These are phyloP conservation scores for Leccinum subgranulosum DNA, from an alignment of 768 basidiomycete genomes.

Conservation along the genomic window DNA sequence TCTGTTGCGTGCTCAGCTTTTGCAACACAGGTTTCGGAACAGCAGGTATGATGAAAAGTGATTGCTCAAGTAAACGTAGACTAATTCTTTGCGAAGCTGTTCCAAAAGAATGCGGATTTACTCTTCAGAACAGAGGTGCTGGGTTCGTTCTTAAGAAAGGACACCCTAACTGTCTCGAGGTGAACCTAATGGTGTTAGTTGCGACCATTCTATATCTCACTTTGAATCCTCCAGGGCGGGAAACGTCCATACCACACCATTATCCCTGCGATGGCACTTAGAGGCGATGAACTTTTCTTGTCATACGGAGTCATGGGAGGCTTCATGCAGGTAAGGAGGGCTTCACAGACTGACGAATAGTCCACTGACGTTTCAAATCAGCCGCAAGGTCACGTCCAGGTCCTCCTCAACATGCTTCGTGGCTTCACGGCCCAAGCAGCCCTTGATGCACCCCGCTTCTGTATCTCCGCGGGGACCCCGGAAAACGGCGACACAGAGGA, in stretches of 20 bases:
- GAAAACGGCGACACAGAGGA: conserved; percentile 48
- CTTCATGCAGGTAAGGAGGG: conserved; percentile 67
- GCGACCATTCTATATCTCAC: not conserved
- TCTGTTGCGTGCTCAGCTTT: not conserved
- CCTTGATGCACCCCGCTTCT: conserved; percentile 93
- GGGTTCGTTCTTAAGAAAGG: conserved; percentile 77
- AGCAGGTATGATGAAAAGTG: conserved; percentile 47
- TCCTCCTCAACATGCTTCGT: conserved; percentile 84
- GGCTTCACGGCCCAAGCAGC: conserved; percentile 87
- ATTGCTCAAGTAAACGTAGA: not conserved
- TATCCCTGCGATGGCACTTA: conserved; percentile 83
- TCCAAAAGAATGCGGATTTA: conserved; percentile 94
- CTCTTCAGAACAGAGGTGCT: conserved; percentile 89
- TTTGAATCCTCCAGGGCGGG: conserved; percentile 48
- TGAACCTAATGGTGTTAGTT: conserved; percentile 23
- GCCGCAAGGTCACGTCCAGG: conserved; percentile 97
- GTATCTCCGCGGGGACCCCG: conserved; percentile 83
- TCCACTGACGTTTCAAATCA: conserved; percentile 27
- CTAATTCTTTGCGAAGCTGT: conserved; percentile 51
- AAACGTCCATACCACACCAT: conserved; percentile 94
- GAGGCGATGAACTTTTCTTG: conserved; percentile 78
- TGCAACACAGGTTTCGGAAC: conserved; percentile 75
- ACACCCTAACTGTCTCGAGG: conserved; percentile 84
- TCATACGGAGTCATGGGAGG: conserved; percentile 92
- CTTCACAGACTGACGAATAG: not conserved